Percentiles rank a stretch among this genome's conserved stretches.
phyloP scores from a whole-genome alignment of 2,329 filamentous ascomycete species.

The Beauveria rudraprayagi region DNA sequence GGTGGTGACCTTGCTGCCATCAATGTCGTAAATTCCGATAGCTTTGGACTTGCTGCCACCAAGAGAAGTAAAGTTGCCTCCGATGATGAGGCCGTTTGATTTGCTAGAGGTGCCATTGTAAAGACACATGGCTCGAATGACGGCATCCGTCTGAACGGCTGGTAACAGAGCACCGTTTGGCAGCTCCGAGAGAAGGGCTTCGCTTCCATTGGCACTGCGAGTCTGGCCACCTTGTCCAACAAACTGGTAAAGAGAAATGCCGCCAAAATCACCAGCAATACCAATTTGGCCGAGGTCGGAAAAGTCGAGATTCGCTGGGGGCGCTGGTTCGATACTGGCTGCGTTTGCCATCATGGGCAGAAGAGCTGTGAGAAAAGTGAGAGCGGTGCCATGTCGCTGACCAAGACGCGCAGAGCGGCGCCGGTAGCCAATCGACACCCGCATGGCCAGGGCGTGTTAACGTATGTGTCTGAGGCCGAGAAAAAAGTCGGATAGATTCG shows the following conservation, averaged over 20 bases:
- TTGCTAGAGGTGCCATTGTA: slow-evolving; percentile 60
- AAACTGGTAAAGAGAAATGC: slow-evolving; percentile 84
- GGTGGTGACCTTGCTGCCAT: slow-evolving; percentile 61
- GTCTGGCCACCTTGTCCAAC: slow-evolving; percentile 66
- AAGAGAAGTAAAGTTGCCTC: slow-evolving; percentile 92
- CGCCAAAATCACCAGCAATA: slow-evolving; percentile 81
- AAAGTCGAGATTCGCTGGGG: slow-evolving; percentile 69
- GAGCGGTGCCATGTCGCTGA: slow-evolving; percentile 20
- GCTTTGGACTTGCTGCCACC: slow-evolving; percentile 67
- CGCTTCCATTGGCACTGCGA: slow-evolving; percentile 65
- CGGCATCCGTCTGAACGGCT: slow-evolving; percentile 69
- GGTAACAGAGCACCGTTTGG: slow-evolving; percentile 78
- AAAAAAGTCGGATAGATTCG: neutral
- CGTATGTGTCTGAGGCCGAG: neutral
- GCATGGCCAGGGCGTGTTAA: slow-evolving; percentile 32
- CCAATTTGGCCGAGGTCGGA: slow-evolving; percentile 72
- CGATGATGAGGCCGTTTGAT: slow-evolving; percentile 69
- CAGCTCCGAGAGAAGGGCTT: slow-evolving; percentile 71
- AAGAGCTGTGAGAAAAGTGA: slow-evolving; percentile 34
- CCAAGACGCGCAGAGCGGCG: slow-evolving; percentile 30
- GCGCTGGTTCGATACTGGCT: slow-evolving; percentile 52
- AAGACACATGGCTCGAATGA: slow-evolving; percentile 82
- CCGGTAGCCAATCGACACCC: slow-evolving; percentile 36
- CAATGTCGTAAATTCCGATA: slow-evolving; percentile 73
- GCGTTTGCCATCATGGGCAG: slow-evolving; percentile 35